Evolutionary conservation across 2,329 filamentous ascomycete species (phyloP), one percentile per base, ranked within the genome.

Genomic region (Penicillium sp.): DNA sequence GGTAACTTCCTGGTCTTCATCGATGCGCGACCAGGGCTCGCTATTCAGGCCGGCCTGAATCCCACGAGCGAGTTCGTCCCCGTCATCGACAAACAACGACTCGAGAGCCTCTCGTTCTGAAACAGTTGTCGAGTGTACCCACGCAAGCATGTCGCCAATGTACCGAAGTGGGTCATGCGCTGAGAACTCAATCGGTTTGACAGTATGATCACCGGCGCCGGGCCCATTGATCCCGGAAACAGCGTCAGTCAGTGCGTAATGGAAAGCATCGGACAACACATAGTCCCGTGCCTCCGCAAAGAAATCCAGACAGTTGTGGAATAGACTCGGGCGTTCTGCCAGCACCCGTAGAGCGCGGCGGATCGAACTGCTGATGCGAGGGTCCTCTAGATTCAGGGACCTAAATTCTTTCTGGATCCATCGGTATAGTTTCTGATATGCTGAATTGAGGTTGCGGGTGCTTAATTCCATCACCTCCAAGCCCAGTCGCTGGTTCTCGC

Each of bases 401-500:
- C 92, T 96, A 76, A 99, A 95, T 66, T 97, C 91, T 56, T 89
- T 87, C 70, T 97, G 92, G 19, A 96, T 87, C 93, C 93, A 99
- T 65, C 90, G 87, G 74, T 96, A 97, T 3, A 99, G 82, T 70
- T 97, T 99, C 70, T 99, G 93, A 65, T 94, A 99, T 5, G 90
- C 93, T 16, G 87, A 82, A 67, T 96, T 94, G 47, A 99, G 82
- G 59, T 90, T 86, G 56, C 90, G 91, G 0, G 91, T 92, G 53
- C 88, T 93, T 71, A 93, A 86, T 60, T 97, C 93, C 82, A 97
- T 92, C 46, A 97, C 84, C 66, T 97, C 92, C 4, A 95, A 79
- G 0, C 93, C 94, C 0, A 97, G 77, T 9, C 87, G 87, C 74
- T 97, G 92, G 65, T 91, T 90, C 71, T 97, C 92, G 30, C 91